Percentiles rank a stretch among this genome's conserved stretches.
These are phyloP conservation scores for Canna indica DNA, from an alignment of 176 grass and related monocot species.

Conservation along the genomic window DNA sequence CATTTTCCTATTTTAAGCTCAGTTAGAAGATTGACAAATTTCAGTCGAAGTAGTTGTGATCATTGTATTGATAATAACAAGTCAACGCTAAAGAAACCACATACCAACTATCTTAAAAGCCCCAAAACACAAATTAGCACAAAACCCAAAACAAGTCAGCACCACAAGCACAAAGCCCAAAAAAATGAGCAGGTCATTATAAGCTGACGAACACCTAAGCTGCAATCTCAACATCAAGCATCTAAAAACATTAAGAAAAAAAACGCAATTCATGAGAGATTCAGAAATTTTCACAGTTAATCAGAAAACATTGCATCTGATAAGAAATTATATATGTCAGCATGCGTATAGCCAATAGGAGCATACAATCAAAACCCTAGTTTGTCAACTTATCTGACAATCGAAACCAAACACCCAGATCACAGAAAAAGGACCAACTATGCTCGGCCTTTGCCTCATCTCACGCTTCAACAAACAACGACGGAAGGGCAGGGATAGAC, in stretches of 20 bases:
- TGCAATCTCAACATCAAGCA: no score
- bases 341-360: neutral
- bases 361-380: neutral
- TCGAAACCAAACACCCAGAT: neutral
- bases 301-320: no score
- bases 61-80: neutral
- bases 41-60: neutral
- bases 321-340: no score
- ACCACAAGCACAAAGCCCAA: no score
- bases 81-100: neutral
- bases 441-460: neutral
- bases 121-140: neutral
- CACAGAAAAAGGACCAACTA: neutral
- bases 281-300: no score
- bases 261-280: no score
- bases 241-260: no score
- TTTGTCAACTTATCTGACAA: neutral
- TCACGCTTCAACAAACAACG: neutral
- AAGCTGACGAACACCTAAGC: no score
- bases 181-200: no score
- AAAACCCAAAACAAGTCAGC: neutral
- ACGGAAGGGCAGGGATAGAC: neutral
- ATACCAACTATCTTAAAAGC: neutral
- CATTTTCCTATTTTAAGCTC: no score
- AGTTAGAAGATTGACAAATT: no score